These are phyloP conservation scores for Pyropia yezoensis DNA, from an alignment of 23 red algal genomes.

Conservation along the genomic window DNA sequence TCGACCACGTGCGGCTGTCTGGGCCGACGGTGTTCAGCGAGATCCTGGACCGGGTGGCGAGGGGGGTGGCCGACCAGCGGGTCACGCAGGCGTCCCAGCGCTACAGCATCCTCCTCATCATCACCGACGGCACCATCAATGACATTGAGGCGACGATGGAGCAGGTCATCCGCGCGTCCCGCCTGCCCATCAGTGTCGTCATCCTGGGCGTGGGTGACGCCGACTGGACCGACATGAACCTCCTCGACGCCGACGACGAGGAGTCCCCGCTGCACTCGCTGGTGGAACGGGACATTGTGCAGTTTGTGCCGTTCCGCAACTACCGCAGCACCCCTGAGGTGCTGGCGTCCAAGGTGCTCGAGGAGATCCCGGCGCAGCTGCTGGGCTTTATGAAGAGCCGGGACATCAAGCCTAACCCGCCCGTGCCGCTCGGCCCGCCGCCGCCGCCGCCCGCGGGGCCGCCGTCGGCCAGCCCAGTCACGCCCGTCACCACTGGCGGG, in stretches of 20 bases:
- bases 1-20: slow-evolving; percentile 31
- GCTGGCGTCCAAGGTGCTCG: slow-evolving; percentile 33
- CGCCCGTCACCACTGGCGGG: no score
- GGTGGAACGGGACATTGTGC: slow-evolving; percentile 42
- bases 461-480: no score
- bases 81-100: slow-evolving; percentile 10
- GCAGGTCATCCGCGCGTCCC: slow-evolving; percentile 9
- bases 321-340: slow-evolving; percentile 29
- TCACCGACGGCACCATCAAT: slow-evolving; percentile 16
- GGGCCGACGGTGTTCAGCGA: slow-evolving; percentile 66
- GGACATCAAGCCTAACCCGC: slow-evolving; percentile 27
- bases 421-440: not conserved
- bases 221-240: slow-evolving; percentile 11
- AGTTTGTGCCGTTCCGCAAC: slow-evolving; percentile 57
- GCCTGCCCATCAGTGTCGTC: slow-evolving; percentile 4
- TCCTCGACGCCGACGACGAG: not conserved
- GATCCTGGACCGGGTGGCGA: slow-evolving; percentile 12
- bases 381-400: slow-evolving; percentile 41
- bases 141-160: slow-evolving; percentile 12
- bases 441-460: no score
- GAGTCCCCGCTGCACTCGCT: not conserved
- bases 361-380: slow-evolving; percentile 54
- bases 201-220: slow-evolving; percentile 9
- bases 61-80: slow-evolving; percentile 38
- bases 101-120: slow-evolving; percentile 23